phyloP scores from a whole-genome alignment of 108 stramenopile genomes.

The Licmophora abbreviata region DNA sequence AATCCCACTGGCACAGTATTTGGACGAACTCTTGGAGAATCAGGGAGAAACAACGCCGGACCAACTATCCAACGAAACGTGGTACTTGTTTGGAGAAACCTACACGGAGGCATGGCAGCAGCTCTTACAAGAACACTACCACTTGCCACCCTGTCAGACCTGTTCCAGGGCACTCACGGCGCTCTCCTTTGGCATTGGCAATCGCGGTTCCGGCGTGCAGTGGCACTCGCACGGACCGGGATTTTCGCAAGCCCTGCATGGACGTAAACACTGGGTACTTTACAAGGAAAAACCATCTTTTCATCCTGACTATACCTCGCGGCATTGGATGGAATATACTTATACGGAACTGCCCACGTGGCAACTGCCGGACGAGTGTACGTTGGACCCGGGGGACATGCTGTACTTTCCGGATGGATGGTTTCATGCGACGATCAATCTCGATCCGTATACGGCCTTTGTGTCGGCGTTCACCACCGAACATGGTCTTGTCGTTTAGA shows the following conservation, averaged over 20 bases:
- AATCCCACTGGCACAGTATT: conserved; percentile 48
- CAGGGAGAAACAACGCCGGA: conserved; percentile 38
- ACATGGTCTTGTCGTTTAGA: too few relatives aligned
- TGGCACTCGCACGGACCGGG: conserved; percentile 76
- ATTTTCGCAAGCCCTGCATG: conserved; percentile 34
- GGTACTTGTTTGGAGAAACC: conserved; percentile 87
- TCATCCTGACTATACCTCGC: conserved; percentile 59
- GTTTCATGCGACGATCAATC: conserved; percentile 87
- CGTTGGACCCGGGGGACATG: conserved; percentile 69
- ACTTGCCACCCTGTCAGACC: conserved; percentile 59
- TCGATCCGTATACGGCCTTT: conserved; percentile 85
- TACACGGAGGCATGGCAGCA: conserved; percentile 54
- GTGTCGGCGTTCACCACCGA: conserved; percentile 82
- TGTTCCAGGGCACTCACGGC: conserved; percentile 48
- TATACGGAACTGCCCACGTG: conserved; percentile 21
- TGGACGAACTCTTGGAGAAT: conserved; percentile 32
- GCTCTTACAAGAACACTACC: conserved; percentile 31
- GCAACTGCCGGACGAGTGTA: conserved; percentile 58
- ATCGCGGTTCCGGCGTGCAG: conserved; percentile 74
- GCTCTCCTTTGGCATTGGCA: conserved; percentile 74
- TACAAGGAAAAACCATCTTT: conserved; percentile 41
- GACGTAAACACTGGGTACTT: conserved; percentile 63
- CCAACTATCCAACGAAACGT: conserved; percentile 67
- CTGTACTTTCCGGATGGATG: conserved; percentile 72
- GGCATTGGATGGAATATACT: conserved; percentile 78